Evolutionary conservation across 1,284 basidiomycete species (phyloP), one percentile per base, ranked within the genome.

Genomic region (Flammula alnicola): DNA sequence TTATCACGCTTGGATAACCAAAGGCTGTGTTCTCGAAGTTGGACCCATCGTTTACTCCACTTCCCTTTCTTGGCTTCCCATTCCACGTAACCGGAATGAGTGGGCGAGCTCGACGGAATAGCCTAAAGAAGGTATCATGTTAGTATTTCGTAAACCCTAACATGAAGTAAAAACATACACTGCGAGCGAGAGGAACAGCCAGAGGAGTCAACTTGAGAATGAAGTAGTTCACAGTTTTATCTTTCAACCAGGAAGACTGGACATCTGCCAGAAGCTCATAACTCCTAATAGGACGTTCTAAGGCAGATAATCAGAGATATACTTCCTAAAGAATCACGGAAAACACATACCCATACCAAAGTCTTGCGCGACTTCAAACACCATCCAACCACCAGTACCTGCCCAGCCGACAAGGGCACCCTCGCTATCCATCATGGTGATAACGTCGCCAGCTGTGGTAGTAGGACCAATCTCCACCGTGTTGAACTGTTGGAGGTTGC

Each of bases 11-110:
- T 96, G 22, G 89, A 86, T 26, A 95, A 64, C 78, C 86, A 95
- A 40, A 96, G 67, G 49, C 84, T 82, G 55, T 94, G 91, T 61
- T 94, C 91, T 33, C 88, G 80, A 22, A 95, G 79, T 62, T 88
- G 84, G 61, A 96, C 75, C 82, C 86, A 95, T 22, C 92, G 81
- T 69, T 95, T 96, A 51, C 76, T 85, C 94, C 94, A 97, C 69
- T 95, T 95, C 31, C 93, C 93, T 51, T 86, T 83, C 71, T 93
- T 95, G 45, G 76, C 77, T 72, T 95, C 91, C 77, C 86, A 88
- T 66, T 95, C 89, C 12, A 95, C 81, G 65, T 85, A 93, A 4
- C 86, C 85, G 35, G 83, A 78, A 62, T 80, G 75, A 17, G 74
- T 79, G 4, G 92, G 92, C 3, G 89, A 84, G 56, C 78, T 83